These are phyloP conservation scores for Aciculosporium take DNA, from an alignment of 2,329 filamentous ascomycete species.

Conservation along the genomic window DNA sequence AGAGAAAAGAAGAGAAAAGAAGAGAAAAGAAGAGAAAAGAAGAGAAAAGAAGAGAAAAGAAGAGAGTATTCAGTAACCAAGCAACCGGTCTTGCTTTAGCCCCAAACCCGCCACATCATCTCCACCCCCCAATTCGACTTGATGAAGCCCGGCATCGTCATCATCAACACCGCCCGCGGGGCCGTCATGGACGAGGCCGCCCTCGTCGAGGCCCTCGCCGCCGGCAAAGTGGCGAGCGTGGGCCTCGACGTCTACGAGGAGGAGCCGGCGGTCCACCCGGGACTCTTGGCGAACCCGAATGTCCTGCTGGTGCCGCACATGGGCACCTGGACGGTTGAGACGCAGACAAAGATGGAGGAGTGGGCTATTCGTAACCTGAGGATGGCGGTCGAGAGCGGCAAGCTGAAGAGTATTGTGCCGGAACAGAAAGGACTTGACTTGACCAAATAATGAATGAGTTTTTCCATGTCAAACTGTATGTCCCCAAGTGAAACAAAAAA, in stretches of 20 bases:
- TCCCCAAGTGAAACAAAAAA: no score
- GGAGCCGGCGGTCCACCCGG: conserved; percentile 63
- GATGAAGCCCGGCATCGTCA: conserved; percentile 65
- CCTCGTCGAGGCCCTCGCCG: conserved; percentile 57
- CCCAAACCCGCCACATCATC: conserved; percentile 61
- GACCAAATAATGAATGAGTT: background rate
- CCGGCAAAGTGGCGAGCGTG: conserved; percentile 53
- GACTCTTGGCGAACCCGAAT: conserved; percentile 53
- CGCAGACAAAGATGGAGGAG: conserved; percentile 54
- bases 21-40: no score
- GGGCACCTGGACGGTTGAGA: conserved; percentile 67
- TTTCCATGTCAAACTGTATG: no score
- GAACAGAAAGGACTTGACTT: conserved; percentile 42
- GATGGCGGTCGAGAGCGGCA: conserved; percentile 45
- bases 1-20: no score
- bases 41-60: no score
- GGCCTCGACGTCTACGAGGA: conserved; percentile 76
- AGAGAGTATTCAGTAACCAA: no score
- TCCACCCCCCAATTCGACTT: conserved; percentile 52
- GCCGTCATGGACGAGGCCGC: conserved; percentile 72
- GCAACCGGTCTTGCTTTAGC: conserved; percentile 16
- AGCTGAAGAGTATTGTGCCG: conserved; percentile 53
- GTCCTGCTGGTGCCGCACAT: conserved; percentile 72
- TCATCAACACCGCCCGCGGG: conserved; percentile 73
- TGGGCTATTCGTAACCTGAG: conserved; percentile 60